Evolutionary conservation across 371 early-diverging fungal genomes (phyloP).

Genomic region (Catenaria anguillulae): DNA sequence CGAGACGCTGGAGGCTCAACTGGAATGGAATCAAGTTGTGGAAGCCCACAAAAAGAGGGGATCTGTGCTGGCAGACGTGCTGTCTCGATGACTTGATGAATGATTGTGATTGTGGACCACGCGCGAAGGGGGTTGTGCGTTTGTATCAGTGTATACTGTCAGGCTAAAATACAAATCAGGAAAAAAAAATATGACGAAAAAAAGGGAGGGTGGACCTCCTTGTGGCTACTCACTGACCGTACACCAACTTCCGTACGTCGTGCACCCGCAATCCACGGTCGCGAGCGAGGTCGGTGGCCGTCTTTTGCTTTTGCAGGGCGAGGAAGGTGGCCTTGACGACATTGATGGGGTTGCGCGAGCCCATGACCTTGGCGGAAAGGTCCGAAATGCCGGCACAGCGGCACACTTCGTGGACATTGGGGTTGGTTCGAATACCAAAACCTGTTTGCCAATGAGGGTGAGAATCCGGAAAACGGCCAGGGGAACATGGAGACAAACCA

Average conservation of each 20-base stretch:
- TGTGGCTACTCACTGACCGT: background rate
- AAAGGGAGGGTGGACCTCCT: no score
- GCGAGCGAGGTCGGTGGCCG: constrained; percentile 74
- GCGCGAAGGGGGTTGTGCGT: no score
- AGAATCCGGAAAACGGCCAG: background rate
- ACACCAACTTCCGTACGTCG: constrained; percentile 43
- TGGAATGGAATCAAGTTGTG: no score
- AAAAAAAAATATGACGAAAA: no score
- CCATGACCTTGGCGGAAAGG: constrained; percentile 76
- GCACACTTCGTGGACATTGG: constrained; percentile 87
- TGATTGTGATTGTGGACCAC: no score
- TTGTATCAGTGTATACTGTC: no score
- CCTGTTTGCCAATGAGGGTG: constrained; percentile 27
- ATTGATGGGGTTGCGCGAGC: constrained; percentile 90
- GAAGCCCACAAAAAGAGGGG: no score
- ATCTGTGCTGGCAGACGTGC: no score
- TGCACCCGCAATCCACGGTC: constrained; percentile 76
- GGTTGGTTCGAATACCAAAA: constrained; percentile 83
- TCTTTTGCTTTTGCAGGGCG: constrained; percentile 70
- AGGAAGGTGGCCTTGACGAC: constrained; percentile 92
- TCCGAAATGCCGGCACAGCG: constrained; percentile 86
- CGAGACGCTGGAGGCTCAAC: no score
- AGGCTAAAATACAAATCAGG: no score
- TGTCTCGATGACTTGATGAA: no score
- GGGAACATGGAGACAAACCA: background rate